phyloP scores from a whole-genome alignment of 495 filamentous ascomycete genomes.

The Aspergillus conjunctus region DNA sequence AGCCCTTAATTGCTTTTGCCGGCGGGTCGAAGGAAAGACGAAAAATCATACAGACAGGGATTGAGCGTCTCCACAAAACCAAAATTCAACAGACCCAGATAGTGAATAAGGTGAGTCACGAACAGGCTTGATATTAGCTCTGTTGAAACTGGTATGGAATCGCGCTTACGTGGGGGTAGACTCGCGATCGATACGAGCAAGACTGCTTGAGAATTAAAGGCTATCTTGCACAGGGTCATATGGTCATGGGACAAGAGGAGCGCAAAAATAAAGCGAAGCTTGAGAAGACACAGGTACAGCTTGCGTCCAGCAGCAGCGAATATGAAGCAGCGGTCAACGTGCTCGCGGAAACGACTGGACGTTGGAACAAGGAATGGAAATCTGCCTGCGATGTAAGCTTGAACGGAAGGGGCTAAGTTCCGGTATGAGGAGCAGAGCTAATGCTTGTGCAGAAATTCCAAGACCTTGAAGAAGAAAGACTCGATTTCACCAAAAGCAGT shows the following conservation, averaged over 20 bases:
- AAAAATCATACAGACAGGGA: conserved; percentile 90
- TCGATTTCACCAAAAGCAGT: conserved; percentile 96
- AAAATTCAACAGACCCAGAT: conserved; percentile 88
- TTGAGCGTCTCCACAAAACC: conserved; percentile 89
- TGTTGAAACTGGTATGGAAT: neutral
- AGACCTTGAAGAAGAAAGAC: conserved; percentile 95
- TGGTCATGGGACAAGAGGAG: conserved; percentile 99
- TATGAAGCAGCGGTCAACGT: conserved; percentile 91
- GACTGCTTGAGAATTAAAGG: conserved; percentile 98
- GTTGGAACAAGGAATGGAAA: conserved; percentile 99
- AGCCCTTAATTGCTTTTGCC: conserved; percentile 86
- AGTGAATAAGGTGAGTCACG: conserved; percentile 77
- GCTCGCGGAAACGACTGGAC: conserved; percentile 91
- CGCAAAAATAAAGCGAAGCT: conserved; percentile 98
- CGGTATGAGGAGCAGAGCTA: conserved; percentile 20
- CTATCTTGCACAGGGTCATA: conserved; percentile 96
- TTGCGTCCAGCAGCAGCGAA: conserved; percentile 85
- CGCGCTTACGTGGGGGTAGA: conserved; percentile 53
- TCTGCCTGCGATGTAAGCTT: conserved; percentile 77
- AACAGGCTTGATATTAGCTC: too few species aligned
- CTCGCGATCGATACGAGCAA: conserved; percentile 92
- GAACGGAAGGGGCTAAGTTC: neutral
- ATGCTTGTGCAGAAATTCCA: conserved; percentile 78
- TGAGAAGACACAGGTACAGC: conserved; percentile 96
- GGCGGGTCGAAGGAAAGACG: conserved; percentile 93